Base-by-base conservation (phyloP, 2,329 filamentous ascomycete species). In the Kalaharituber pfeilii region DNA sequence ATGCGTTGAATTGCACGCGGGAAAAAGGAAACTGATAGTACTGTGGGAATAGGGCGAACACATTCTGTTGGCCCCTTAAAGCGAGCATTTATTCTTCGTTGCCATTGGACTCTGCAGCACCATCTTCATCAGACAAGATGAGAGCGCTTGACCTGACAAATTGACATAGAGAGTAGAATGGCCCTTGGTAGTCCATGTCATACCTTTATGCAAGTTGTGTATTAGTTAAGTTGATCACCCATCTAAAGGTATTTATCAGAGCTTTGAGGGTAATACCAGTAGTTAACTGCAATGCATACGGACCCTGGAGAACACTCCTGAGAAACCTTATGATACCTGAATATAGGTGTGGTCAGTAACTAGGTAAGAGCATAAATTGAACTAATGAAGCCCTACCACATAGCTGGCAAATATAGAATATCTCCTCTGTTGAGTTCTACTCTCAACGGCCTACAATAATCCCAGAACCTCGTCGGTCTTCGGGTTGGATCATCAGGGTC, bases 371-470 rank as follows among this genome's bases (percentile, higher is more conserved):
- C 20, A 45, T 45, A 9, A 9, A 36, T 36, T 9, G n/a, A 36
- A 9, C 9, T n/a, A 20, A 20, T 9, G 11, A 20, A 20, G 2
- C 9, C 42, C 22, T 84, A 86, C 85, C 85, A 91, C 73, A 88
- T 76, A 5, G 82, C 80, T 5, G 85, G 85, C 27, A 91, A 70
- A 68, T 91, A 91, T 15, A 91, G 67, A 79, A 91, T 85, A 65
- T 91, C 85, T 24, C 54, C 54, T 9, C 50, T 49, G 4, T 52
- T n/a, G 13, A 55, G 20, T 18, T 36, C 42, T 18, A 56, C 54
- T n/a, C 36, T n/a, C 6, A 53, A 18, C 9, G 58, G 58, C 15
- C 49, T 53, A 13, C 56, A 57, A 29, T 56, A 52, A 39, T 68
- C 62, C 1, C 81, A 84, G 62, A 81, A 83, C 1, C 62, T 62